Percentiles rank a stretch among this genome's conserved stretches.
These are phyloP conservation scores for Neurospora hispaniola DNA, from an alignment of 495 filamentous ascomycete genomes.

Conservation along the genomic window DNA sequence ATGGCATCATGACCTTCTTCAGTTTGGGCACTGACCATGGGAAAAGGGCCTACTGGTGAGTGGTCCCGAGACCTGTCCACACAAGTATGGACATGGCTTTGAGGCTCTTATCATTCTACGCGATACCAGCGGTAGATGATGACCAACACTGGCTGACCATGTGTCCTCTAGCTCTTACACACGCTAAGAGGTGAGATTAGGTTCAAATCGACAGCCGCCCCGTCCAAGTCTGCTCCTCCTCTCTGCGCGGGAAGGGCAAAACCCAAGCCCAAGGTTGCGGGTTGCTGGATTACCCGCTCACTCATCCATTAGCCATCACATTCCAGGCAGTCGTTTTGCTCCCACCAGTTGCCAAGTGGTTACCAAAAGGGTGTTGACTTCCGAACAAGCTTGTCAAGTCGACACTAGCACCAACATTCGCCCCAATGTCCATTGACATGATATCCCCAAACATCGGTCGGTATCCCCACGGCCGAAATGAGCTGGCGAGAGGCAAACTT, in stretches of 20 bases:
- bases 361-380: background rate
- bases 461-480: background rate
- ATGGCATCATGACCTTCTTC: background rate
- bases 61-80: background rate
- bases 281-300: background rate
- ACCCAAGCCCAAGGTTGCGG: background rate
- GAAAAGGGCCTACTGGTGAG: background rate
- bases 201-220: background rate
- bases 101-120: background rate
- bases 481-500: background rate
- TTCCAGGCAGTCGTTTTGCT: background rate
- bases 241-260: background rate
- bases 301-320: background rate
- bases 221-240: background rate
- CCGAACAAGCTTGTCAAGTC: background rate
- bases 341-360: background rate
- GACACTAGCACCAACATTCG: background rate
- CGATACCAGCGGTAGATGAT: background rate
- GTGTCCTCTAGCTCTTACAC: background rate
- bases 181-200: background rate
- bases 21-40: background rate
- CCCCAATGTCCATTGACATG: background rate
- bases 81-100: background rate
- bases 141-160: background rate
- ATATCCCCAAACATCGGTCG: background rate